These are phyloP conservation scores for Nadsonia commutata DNA, from an alignment of 1,139 yeast genomes.

Conservation along the genomic window DNA sequence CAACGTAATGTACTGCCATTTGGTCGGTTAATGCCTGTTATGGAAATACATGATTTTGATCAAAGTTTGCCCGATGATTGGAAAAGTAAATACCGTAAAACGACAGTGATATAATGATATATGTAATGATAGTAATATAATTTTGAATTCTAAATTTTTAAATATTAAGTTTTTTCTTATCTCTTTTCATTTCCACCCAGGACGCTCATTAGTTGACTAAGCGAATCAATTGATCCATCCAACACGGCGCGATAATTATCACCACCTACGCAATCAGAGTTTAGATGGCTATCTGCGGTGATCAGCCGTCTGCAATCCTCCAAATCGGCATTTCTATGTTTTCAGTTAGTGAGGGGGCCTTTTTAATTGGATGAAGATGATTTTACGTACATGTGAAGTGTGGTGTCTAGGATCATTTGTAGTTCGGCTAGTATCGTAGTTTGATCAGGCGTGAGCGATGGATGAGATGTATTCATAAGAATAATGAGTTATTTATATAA, in stretches of 20 bases:
- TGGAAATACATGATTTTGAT: constrained; percentile 51
- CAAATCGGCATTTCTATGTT: not conserved
- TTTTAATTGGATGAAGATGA: not conserved
- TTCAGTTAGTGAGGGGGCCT: not conserved
- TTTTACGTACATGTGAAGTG: not conserved
- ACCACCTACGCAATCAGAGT: not conserved
- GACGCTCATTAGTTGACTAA: not conserved
- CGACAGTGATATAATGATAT: not conserved
- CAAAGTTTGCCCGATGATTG: constrained; percentile 60
- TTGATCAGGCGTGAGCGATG: not conserved
- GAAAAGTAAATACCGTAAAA: constrained; percentile 18
- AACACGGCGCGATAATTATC: not conserved
- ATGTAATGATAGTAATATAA: too few species aligned
- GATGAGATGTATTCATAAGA: too few species aligned
- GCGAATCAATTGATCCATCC: not conserved
- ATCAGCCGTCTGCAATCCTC: not conserved
- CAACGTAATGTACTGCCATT: constrained; percentile 13
- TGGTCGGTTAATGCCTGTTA: constrained; percentile 21
- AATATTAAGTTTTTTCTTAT: not conserved
- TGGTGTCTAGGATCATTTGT: not conserved
- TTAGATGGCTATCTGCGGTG: not conserved
- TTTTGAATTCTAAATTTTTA: not conserved
- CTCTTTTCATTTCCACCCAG: not conserved
- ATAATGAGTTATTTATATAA: too few species aligned
- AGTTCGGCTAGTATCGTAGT: not conserved